These are phyloP conservation scores for Saccharomycopsis guyanensis DNA, from an alignment of 805 yeast species.

Conservation along the genomic window DNA sequence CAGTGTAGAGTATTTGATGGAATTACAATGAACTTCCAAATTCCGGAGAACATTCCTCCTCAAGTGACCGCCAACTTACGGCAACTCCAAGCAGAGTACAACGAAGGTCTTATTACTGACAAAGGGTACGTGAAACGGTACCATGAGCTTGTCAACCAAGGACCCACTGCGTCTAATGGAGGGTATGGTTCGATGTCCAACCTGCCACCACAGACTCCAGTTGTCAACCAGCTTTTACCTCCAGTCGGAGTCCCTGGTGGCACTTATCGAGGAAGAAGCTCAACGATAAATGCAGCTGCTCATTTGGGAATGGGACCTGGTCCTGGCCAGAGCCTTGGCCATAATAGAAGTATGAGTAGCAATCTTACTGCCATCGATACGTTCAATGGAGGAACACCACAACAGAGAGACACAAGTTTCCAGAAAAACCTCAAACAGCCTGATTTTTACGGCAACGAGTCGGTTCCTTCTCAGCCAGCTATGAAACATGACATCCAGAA, in stretches of 20 bases:
- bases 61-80: conserved; percentile 32
- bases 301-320: background rate
- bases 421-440: background rate
- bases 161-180: conserved; percentile 4
- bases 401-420: background rate
- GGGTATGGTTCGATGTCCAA: no score
- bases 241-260: background rate
- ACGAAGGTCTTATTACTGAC: conserved; percentile 65
- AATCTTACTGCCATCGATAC: background rate
- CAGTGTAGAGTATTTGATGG: no score
- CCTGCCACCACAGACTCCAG: conserved; percentile 17
- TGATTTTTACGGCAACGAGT: background rate
- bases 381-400: background rate
- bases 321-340: background rate
- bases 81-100: conserved; percentile 41
- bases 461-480: background rate
- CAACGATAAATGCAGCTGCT: conserved; percentile 22
- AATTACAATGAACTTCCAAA: conserved; percentile 40
- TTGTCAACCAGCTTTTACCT: conserved; percentile 8
- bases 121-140: conserved; percentile 60
- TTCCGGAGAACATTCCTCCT: conserved; percentile 37
- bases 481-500: conserved; percentile 36
- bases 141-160: conserved; percentile 9
- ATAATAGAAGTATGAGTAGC: background rate
- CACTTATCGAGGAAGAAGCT: conserved; percentile 5